Evolutionary conservation across 371 early-diverging fungal genomes (phyloP), one percentile per base, ranked within the genome.

Genomic region (Batkoa obscura): DNA sequence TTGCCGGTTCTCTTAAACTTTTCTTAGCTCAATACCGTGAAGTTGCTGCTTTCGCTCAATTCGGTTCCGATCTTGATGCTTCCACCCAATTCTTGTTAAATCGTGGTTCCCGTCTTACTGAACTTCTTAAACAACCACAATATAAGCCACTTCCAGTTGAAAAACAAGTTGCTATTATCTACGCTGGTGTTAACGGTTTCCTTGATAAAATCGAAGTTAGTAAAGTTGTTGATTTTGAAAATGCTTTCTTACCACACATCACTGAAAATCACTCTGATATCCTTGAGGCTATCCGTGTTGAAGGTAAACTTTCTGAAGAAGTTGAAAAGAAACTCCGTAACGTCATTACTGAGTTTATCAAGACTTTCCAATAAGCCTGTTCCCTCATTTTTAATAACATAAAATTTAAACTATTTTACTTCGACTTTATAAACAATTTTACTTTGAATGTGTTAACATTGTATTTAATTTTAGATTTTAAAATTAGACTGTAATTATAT

Each of bases 1-100:
- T 94, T 61, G 93, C 93, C 59, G 94, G 94, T 68, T 91, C 93
- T 64, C 77, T 94, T 60, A 94, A 94, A 82, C 86, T 94, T 64
- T 92, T 87, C 85, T 77, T 94, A 65, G 94, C 94, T 61, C 94
- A 93, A 73, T 90, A 90, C 84, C 92, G 94, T 86, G 94, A 93
- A 79, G 90, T 94, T 56, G 94, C 93, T 64, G 94, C 94, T 57
- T 93, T 94, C 68, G 91, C 94, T 68, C 94, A 94, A 76, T 94
- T 94, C 76, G 94, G 94, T 71, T 90, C 91, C 59, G 94, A 94
- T 73, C 76, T 94, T 62, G 94, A 94, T 74, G 91, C 93, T 65
- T 90, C 93, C 64, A 82, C 88, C 58, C 81, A 94, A 73, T 84
- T 91, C 88, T 62, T 81, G 72, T 73, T 97, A 67, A 86, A 93